These are phyloP conservation scores for Citrullus colocynthis DNA, from an alignment of 306 rosid species.

Conservation along the genomic window DNA sequence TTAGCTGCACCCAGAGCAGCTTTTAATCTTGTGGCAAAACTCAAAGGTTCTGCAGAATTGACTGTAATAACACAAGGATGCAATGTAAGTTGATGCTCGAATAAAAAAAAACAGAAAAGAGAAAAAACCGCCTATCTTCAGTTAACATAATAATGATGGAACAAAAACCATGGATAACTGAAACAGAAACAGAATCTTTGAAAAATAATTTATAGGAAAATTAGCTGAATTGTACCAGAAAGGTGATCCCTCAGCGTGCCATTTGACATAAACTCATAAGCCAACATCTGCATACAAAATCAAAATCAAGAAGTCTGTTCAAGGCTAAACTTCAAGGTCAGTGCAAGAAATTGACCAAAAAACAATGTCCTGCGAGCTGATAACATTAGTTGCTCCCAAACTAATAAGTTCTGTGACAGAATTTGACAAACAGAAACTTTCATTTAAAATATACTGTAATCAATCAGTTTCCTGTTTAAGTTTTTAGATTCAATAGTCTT, in stretches of 20 bases:
- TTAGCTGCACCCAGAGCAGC: conserved; percentile 73
- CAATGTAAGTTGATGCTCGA: neutral
- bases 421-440: neutral
- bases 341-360: neutral
- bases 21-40: conserved; percentile 60
- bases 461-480: neutral
- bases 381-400: neutral
- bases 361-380: neutral
- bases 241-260: conserved; percentile 88
- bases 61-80: conserved; percentile 26
- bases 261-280: conserved; percentile 83
- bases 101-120: neutral
- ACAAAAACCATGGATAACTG: neutral
- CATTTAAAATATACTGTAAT: neutral
- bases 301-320: conserved; percentile 5
- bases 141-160: neutral
- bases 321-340: conserved; percentile 10
- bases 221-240: conserved; percentile 39
- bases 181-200: neutral
- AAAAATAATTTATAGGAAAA: neutral
- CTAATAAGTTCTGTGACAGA: neutral
- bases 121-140: neutral
- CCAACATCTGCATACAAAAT: conserved; percentile 74
- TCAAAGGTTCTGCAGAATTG: conserved; percentile 38
- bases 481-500: neutral